Percentiles rank a stretch among this genome's conserved stretches.
These are phyloP conservation scores for Hirsutella minnesotensis DNA, from an alignment of 2,329 filamentous ascomycete genomes.

Conservation along the genomic window DNA sequence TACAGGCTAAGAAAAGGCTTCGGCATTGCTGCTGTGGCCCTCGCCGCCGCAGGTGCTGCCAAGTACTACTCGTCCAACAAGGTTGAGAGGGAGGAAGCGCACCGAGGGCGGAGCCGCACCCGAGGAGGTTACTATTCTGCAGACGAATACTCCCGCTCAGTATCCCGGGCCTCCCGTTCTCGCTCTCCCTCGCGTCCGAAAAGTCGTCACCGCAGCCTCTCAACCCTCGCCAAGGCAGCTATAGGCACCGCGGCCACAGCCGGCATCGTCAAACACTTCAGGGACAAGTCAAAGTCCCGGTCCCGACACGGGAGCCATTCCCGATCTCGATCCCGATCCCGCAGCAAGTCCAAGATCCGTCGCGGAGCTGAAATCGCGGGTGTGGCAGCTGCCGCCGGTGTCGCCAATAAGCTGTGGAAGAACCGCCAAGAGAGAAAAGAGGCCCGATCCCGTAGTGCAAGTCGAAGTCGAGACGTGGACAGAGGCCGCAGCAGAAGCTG, in stretches of 20 bases:
- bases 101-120: constrained; percentile 42
- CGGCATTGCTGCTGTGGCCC: constrained; percentile 49
- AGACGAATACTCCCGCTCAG: constrained; percentile 28
- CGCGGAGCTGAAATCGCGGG: constrained; percentile 50
- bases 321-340: constrained; percentile 17
- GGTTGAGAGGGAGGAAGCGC: constrained; percentile 45
- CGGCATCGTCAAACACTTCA: constrained; percentile 45
- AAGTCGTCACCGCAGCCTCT: constrained; percentile 34
- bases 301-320: constrained; percentile 13
- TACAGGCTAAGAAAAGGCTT: constrained; percentile 48
- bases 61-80: constrained; percentile 52
- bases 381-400: constrained; percentile 47
- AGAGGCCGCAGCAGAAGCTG: constrained; percentile 8
- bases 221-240: constrained; percentile 42
- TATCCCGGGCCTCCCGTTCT: constrained; percentile 22
- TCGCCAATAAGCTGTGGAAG: constrained; percentile 50
- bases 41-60: constrained; percentile 52
- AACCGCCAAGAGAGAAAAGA: constrained; percentile 50
- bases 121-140: constrained; percentile 28
- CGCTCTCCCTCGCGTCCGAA: constrained; percentile 25
- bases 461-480: constrained; percentile 22
- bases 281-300: constrained; percentile 33
- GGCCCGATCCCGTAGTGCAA: constrained; percentile 17
- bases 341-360: constrained; percentile 34
- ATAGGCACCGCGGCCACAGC: constrained; percentile 45